phyloP scores from a whole-genome alignment of 192 early-diverging fungal genomes.

The Entomortierella lignicola region DNA sequence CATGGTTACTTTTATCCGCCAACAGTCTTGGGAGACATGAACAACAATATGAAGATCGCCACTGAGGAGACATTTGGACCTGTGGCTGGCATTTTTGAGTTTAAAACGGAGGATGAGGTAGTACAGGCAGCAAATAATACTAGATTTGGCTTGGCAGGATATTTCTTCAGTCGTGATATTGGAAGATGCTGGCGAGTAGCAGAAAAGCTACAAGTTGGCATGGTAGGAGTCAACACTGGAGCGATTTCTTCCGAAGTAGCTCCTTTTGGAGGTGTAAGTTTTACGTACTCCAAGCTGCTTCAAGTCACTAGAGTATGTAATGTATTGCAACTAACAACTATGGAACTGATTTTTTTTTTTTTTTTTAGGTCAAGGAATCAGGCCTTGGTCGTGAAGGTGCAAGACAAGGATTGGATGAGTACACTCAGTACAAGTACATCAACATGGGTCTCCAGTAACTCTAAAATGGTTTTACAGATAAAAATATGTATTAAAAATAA shows the following conservation, averaged over 20 bases:
- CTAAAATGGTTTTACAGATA: neutral
- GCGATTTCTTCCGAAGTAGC: constrained; percentile 61
- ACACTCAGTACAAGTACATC: constrained; percentile 75
- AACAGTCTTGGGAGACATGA: constrained; percentile 81
- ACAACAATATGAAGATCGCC: constrained; percentile 73
- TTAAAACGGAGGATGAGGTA: constrained; percentile 85
- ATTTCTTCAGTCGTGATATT: constrained; percentile 85
- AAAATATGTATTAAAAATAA: neutral
- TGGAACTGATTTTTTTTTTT: no score
- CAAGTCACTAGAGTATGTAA: no score
- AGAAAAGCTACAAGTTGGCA: constrained; percentile 87
- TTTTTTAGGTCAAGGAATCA: constrained; percentile 67
- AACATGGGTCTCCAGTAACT: constrained; percentile 61
- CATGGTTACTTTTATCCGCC: constrained; percentile 86
- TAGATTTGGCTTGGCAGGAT: constrained; percentile 81
- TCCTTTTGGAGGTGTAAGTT: constrained; percentile 80
- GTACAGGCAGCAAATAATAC: constrained; percentile 79
- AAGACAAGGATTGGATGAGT: constrained; percentile 75
- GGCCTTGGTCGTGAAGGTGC: constrained; percentile 82
- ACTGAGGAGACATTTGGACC: constrained; percentile 94
- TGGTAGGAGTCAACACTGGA: constrained; percentile 92
- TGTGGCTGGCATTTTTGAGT: constrained; percentile 80
- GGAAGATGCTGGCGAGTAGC: constrained; percentile 83
- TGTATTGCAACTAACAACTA: no score
- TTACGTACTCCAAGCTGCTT: neutral